phyloP scores from a whole-genome alignment of 768 basidiomycete species.

The Tylopilus subfusipes region DNA sequence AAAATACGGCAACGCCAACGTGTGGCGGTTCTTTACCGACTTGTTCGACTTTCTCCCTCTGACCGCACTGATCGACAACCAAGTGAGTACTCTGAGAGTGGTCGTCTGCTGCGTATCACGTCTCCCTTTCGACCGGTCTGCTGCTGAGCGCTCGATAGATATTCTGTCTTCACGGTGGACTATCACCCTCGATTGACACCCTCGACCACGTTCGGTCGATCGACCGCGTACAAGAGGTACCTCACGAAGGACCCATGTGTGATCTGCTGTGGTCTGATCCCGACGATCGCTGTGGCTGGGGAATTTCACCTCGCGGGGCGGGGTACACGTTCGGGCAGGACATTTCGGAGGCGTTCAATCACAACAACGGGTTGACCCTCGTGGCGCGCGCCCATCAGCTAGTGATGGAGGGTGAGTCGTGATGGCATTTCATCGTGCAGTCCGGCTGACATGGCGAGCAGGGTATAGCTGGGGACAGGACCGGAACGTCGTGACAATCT shows the following conservation, averaged over 20 bases:
- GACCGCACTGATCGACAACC: conserved; percentile 97
- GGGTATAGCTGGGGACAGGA: conserved; percentile 99
- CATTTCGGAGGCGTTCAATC: conserved; percentile 98
- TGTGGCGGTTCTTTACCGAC: conserved; percentile 99
- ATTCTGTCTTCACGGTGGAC: conserved; percentile 97
- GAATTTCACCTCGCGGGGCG: conserved; percentile 96
- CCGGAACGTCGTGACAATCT: conserved; percentile 98
- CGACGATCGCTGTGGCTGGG: conserved; percentile 99
- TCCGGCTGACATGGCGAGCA: conserved; percentile 25
- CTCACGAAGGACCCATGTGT: conserved; percentile 99
- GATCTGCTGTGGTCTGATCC: conserved; percentile 99
- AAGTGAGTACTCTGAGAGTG: conserved; percentile 60
- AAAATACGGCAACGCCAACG: conserved; percentile 99
- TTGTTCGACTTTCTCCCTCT: conserved; percentile 96
- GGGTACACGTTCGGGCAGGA: conserved; percentile 99
- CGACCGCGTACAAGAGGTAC: conserved; percentile 98
- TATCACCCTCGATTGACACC: conserved; percentile 98
- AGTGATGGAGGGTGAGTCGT: conserved; percentile 87
- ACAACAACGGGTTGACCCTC: conserved; percentile 96
- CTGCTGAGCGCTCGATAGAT: conserved; percentile 52
- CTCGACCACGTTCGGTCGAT: conserved; percentile 99
- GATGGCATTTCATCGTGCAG: neutral
- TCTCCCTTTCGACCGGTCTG: neutral
- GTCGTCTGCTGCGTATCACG: neutral
- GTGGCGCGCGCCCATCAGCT: conserved; percentile 93